Percentiles rank a stretch among this genome's conserved stretches.
phyloP scores from a whole-genome alignment of 2,329 filamentous ascomycete species.

The Fusarium compactum region DNA sequence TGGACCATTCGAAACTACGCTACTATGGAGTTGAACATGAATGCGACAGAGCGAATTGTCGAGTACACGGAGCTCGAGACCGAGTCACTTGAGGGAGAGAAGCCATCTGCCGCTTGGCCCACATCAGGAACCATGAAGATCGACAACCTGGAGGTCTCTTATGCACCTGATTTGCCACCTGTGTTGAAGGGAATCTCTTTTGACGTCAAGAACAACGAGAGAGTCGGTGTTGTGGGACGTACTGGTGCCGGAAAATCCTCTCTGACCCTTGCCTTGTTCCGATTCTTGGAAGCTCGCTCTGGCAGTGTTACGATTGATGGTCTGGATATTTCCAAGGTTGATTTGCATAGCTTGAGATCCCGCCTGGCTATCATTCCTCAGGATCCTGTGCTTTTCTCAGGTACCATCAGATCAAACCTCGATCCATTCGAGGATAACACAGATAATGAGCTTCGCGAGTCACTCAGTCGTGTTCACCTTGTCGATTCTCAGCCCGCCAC shows the following conservation, averaged over 20 bases:
- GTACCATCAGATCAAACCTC: constrained; percentile 80
- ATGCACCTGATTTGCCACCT: constrained; percentile 77
- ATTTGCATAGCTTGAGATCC: constrained; percentile 76
- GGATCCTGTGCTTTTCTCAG: constrained; percentile 85
- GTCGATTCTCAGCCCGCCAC: constrained; percentile 58
- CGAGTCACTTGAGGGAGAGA: constrained; percentile 71
- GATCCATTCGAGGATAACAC: constrained; percentile 80
- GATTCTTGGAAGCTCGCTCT: constrained; percentile 76
- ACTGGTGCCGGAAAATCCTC: constrained; percentile 85
- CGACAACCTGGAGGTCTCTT: constrained; percentile 77
- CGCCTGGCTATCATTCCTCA: constrained; percentile 83
- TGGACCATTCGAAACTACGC: constrained; percentile 77
- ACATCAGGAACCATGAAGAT: constrained; percentile 79
- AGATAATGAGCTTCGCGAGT: constrained; percentile 76
- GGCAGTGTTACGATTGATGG: constrained; percentile 79
- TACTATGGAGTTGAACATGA: constrained; percentile 82
- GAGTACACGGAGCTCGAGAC: constrained; percentile 79
- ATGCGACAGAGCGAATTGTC: constrained; percentile 79
- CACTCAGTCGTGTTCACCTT: constrained; percentile 78
- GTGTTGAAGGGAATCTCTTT: constrained; percentile 79
- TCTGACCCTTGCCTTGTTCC: constrained; percentile 80
- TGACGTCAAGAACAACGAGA: constrained; percentile 72
- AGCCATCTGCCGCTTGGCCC: constrained; percentile 80
- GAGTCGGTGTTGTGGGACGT: constrained; percentile 81
- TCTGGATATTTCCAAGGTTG: constrained; percentile 78